Percentiles rank a stretch among this genome's conserved stretches.
Conservation (phyloP, 257 asterid genomes). For the Primulina huaijiensis region DNA sequence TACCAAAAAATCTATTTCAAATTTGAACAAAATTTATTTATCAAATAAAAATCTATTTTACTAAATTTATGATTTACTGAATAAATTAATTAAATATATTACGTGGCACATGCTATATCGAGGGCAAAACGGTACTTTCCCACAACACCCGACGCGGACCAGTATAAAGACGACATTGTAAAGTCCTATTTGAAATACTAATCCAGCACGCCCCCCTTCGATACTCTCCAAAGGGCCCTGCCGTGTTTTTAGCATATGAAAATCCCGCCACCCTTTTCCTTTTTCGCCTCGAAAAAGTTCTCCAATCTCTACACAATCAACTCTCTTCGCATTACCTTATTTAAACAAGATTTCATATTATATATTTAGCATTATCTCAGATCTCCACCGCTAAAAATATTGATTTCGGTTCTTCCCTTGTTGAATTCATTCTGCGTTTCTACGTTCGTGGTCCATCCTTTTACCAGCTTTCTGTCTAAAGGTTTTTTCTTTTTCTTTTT, state of each 20-base stretch:
- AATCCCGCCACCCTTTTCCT: slow-evolving; percentile 32
- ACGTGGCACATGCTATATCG: too few relatives aligned
- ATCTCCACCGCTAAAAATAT: slow-evolving; percentile 32
- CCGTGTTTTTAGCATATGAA: slow-evolving; percentile 43
- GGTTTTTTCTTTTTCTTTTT: slow-evolving; percentile 5
- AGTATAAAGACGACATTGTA: background rate
- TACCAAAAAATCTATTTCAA: too few relatives aligned
- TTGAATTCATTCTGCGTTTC: slow-evolving; percentile 13
- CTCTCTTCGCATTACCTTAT: slow-evolving; percentile 13
- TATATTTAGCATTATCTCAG: slow-evolving; percentile 23
- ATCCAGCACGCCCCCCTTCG: slow-evolving; percentile 5
- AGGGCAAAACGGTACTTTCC: background rate
- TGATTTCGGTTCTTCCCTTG: slow-evolving; percentile 8
- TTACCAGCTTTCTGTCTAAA: slow-evolving; percentile 15
- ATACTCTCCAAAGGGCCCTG: slow-evolving; percentile 27
- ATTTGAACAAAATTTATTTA: too few relatives aligned
- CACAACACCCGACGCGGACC: background rate
- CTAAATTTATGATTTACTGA: too few relatives aligned
- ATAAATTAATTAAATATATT: too few relatives aligned
- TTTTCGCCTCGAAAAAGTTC: background rate
- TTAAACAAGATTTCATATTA: background rate
- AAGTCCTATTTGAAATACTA: background rate
- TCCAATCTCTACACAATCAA: background rate
- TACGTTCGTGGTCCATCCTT: slow-evolving; percentile 14
- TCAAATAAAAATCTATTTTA: too few relatives aligned